Conservation (phyloP, 2,329 filamentous ascomycete genomes). For the Colletotrichum spaethianum region DNA sequence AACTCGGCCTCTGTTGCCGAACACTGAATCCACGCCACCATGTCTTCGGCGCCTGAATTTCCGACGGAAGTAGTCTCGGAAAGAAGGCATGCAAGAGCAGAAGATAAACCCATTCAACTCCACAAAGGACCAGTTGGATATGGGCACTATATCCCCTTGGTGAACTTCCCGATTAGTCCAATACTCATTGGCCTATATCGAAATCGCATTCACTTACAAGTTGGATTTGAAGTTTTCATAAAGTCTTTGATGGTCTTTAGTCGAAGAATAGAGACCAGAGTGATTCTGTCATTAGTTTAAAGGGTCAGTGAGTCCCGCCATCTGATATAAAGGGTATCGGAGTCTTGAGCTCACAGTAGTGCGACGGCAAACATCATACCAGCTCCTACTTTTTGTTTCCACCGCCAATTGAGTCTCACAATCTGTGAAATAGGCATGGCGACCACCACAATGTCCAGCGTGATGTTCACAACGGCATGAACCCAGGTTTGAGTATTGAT, state of each 20-base stretch:
- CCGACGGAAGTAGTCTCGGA: conserved; percentile 30
- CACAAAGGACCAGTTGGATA: conserved; percentile 35
- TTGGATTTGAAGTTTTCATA: conserved; percentile 36
- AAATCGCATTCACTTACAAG: neutral
- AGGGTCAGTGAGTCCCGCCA: neutral
- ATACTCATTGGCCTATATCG: neutral
- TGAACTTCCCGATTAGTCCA: neutral
- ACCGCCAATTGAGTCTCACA: conserved; percentile 53
- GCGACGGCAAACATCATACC: conserved; percentile 56
- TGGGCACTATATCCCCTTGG: conserved; percentile 28
- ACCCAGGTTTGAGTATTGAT: conserved; percentile 61
- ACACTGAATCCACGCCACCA: neutral
- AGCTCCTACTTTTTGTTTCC: conserved; percentile 60
- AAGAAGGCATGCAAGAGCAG: conserved; percentile 36
- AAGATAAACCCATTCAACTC: conserved; percentile 35
- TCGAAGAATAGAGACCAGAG: conserved; percentile 11
- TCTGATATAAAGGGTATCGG: too few species aligned
- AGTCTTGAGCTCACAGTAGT: conserved; percentile 7
- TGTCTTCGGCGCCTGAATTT: conserved; percentile 14
- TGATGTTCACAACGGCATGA: conserved; percentile 63
- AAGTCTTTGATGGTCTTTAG: conserved; percentile 21
- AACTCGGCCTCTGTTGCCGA: neutral
- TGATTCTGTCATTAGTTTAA: neutral
- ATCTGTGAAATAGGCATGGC: conserved; percentile 61
- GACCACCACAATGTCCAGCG: conserved; percentile 63